These are phyloP conservation scores for Didymella sp. DNA, from an alignment of 2,329 filamentous ascomycete genomes.

Conservation along the genomic window DNA sequence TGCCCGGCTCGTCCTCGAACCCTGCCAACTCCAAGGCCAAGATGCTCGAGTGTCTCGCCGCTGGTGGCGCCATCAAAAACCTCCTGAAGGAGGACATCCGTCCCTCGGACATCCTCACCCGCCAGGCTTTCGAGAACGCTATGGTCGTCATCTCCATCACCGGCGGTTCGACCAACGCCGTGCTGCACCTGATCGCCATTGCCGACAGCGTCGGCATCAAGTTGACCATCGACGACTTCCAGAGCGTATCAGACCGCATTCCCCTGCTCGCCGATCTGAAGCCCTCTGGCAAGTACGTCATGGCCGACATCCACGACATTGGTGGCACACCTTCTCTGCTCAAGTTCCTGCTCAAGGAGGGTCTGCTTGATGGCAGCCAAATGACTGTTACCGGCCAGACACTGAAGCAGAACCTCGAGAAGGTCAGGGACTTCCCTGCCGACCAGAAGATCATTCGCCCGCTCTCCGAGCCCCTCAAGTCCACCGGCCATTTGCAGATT, in stretches of 20 bases:
- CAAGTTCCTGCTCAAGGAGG: constrained; percentile 59
- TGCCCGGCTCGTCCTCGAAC: constrained; percentile 84
- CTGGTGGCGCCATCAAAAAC: constrained; percentile 59
- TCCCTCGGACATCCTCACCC: constrained; percentile 58
- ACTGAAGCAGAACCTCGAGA: constrained; percentile 58
- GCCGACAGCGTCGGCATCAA: constrained; percentile 59
- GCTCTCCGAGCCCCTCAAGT: constrained; percentile 72
- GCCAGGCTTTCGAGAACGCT: constrained; percentile 59
- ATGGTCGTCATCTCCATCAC: constrained; percentile 60
- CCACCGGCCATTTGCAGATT: constrained; percentile 76
- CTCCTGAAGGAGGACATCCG: constrained; percentile 59
- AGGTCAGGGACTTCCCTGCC: constrained; percentile 67
- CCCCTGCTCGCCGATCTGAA: constrained; percentile 61
- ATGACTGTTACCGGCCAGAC: constrained; percentile 61
- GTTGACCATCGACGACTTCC: constrained; percentile 60
- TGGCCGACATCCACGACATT: constrained; percentile 66
- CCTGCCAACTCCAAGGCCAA: constrained; percentile 83
- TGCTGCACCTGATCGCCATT: constrained; percentile 60
- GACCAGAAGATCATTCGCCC: constrained; percentile 75
- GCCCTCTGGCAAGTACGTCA: constrained; percentile 61
- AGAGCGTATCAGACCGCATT: constrained; percentile 58
- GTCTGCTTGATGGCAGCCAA: constrained; percentile 56
- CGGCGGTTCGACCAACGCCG: constrained; percentile 60
- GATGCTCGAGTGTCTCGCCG: constrained; percentile 73
- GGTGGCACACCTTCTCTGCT: constrained; percentile 59